A percentile compares a stretch with the other conserved stretches of the same genome.
phyloP scores from a whole-genome alignment of 352 stramenopile genomes.

The Phytopythium aichiense region DNA sequence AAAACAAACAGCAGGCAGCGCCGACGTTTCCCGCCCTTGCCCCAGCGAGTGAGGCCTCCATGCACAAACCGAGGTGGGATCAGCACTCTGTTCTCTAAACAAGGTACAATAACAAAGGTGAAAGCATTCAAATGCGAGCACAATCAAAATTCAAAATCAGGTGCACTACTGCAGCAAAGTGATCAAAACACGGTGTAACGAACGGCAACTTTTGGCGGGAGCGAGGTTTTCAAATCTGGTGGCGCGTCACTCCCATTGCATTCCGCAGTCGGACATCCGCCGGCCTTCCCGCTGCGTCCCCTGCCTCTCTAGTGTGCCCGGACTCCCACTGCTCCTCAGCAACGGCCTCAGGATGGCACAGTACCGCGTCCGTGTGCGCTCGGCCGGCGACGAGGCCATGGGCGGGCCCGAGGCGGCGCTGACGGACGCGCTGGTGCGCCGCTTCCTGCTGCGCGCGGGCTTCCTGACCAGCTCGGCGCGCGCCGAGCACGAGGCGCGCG shows the following conservation, averaged over 20 bases:
- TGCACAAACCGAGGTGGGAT: no score
- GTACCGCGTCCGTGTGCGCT: not conserved
- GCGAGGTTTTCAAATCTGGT: not conserved
- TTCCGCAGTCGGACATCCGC: not conserved
- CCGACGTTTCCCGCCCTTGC: constrained; percentile 2
- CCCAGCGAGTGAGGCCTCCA: no score
- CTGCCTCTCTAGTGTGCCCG: not conserved
- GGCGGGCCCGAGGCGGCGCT: constrained; percentile 21
- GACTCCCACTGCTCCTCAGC: not conserved
- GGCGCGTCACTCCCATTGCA: not conserved
- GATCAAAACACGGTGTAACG: not conserved
- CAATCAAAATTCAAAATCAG: not conserved
- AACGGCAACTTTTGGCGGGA: constrained; percentile 1
- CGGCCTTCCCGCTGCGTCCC: not conserved
- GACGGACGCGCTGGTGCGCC: constrained; percentile 43
- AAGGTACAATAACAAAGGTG: not conserved
- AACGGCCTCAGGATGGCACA: not conserved
- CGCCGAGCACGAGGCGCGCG: constrained; percentile 31
- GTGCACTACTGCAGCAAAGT: not conserved
- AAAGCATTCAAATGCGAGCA: not conserved
- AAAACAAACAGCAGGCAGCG: no score
- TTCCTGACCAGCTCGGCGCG: constrained; percentile 47
- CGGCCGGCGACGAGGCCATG: constrained; percentile 4
- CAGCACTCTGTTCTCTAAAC: not conserved
- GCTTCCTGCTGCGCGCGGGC: constrained; percentile 69